A percentile compares a stretch with the other conserved stretches of the same genome.
phyloP scores from a whole-genome alignment of 768 basidiomycete species.

The Dioszegia crocea region DNA sequence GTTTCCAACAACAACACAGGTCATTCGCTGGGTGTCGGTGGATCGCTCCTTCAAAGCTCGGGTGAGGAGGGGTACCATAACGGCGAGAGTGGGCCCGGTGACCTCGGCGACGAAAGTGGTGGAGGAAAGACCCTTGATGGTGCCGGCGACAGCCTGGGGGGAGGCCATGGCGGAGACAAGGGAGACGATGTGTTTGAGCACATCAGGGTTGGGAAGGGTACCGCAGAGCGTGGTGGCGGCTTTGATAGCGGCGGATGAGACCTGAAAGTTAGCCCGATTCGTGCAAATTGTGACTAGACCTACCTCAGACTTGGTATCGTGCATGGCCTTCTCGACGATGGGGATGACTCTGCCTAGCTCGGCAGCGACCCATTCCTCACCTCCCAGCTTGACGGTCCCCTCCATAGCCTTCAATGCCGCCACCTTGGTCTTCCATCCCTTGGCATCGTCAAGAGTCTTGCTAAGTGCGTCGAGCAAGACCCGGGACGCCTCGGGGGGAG shows the following conservation, averaged over 20 bases:
- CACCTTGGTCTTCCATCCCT: constrained; percentile 95
- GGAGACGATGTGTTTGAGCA: constrained; percentile 77
- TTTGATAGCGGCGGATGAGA: constrained; percentile 79
- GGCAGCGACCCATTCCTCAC: constrained; percentile 67
- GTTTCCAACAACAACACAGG: constrained; percentile 91
- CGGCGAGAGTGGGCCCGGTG: constrained; percentile 90
- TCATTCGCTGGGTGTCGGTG: constrained; percentile 91
- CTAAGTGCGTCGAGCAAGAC: constrained; percentile 62
- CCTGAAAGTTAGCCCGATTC: constrained; percentile 53
- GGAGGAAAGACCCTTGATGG: constrained; percentile 90
- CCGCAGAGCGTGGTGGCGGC: constrained; percentile 82
- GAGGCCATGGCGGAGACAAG: constrained; percentile 86
- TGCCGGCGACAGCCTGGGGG: constrained; percentile 75
- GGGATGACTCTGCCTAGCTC: constrained; percentile 78
- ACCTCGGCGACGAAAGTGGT: constrained; percentile 98
- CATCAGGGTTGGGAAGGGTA: constrained; percentile 88
- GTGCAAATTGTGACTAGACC: constrained; percentile 24
- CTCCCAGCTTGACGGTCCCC: constrained; percentile 57
- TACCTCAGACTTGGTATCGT: constrained; percentile 93
- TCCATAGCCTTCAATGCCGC: constrained; percentile 83
- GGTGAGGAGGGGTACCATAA: constrained; percentile 82
- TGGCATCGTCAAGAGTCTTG: constrained; percentile 59
- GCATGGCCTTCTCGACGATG: constrained; percentile 83
- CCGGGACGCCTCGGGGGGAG: constrained; percentile 76
- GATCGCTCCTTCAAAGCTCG: constrained; percentile 92